Evolutionary conservation across 768 basidiomycete species (phyloP), one percentile per base, ranked within the genome.

Genomic region (Coprinellus aureogranulatus): DNA sequence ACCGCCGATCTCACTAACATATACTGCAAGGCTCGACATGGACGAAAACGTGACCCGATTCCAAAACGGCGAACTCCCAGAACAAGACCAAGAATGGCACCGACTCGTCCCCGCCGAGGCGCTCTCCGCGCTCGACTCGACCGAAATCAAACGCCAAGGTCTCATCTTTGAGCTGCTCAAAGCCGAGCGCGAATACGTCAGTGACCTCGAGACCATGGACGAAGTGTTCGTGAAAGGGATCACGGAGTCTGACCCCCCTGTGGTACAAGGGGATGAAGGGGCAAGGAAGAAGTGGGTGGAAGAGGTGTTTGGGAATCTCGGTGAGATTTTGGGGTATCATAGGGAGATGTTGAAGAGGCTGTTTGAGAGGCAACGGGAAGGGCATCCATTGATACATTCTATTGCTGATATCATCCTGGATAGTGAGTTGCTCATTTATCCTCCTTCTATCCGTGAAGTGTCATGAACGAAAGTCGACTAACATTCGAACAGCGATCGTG

Each of bases 131-230:
- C 72, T 98, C 2, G 85, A 87, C 25, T 84, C 87, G 66, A 70
- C 82, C 50, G 94, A 97, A 68, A 86, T 94, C 22, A 84, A 89
- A 57, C 81, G 94, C 45, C 94, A 98, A 69, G 90, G 86, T 25
- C 84, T 86, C 39, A 80, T 99, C 5, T 95, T 94, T 63, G 95
- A 98, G 68, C 73, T 96, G 23, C 87, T 98, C 71, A 88, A 92
- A 69, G 86, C 89, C 0, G 97, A 99, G 73, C 81, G 86, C 60
- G 88, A 93, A 59, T 98, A 97, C 68, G 88, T 94, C 11, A 70
- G 81, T 28, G 96, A 98, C 72, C 71, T 99, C 49, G 79, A 86
- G 65, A 69, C 86, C 57, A 73, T 90, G 61, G 72, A 84, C 73
- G 80, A 90, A 68, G 92, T 91, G 59, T 97, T 88, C 69, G 81